Evolutionary conservation across 257 asterid species (phyloP).

Genomic region (Jasminum sambac): DNA sequence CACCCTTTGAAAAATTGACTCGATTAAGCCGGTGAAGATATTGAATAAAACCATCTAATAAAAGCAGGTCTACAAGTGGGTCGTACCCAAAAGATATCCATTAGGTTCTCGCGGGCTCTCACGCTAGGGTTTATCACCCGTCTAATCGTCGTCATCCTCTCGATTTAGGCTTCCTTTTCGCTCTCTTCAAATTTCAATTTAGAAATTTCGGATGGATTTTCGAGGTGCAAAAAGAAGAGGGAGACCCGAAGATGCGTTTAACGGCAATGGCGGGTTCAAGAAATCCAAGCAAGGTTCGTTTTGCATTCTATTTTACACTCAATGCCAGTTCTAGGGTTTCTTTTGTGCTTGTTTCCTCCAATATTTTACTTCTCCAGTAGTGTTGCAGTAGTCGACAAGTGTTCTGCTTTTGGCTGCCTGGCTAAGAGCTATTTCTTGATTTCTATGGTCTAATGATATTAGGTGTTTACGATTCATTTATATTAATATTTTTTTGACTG

Average conservation of each 20-base stretch:
- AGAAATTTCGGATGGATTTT: constrained; percentile 44
- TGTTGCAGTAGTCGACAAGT: background rate
- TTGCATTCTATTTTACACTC: background rate
- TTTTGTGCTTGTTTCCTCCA: background rate
- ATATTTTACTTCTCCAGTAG: background rate
- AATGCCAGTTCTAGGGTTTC: constrained; percentile 27
- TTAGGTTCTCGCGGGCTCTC: constrained; percentile 1
- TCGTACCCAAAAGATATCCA: background rate
- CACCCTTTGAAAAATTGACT: too few relatives aligned
- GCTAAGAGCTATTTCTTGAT: background rate
- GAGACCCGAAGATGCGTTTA: constrained; percentile 46
- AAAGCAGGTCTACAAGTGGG: background rate
- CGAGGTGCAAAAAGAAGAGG: constrained; percentile 58
- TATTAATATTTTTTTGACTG: background rate
- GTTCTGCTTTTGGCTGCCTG: background rate
- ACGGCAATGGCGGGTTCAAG: constrained; percentile 65
- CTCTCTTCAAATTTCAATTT: background rate
- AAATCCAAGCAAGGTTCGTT: constrained; percentile 56
- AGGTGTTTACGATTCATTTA: constrained; percentile 7
- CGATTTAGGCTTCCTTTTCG: background rate
- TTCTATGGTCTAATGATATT: background rate
- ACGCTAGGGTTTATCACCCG: background rate
- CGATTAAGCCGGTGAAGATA: too few relatives aligned
- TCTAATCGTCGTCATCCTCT: background rate
- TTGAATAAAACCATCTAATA: background rate